These are phyloP conservation scores for Penicillium decumbens DNA, from an alignment of 2,329 filamentous ascomycete genomes.

Conservation along the genomic window DNA sequence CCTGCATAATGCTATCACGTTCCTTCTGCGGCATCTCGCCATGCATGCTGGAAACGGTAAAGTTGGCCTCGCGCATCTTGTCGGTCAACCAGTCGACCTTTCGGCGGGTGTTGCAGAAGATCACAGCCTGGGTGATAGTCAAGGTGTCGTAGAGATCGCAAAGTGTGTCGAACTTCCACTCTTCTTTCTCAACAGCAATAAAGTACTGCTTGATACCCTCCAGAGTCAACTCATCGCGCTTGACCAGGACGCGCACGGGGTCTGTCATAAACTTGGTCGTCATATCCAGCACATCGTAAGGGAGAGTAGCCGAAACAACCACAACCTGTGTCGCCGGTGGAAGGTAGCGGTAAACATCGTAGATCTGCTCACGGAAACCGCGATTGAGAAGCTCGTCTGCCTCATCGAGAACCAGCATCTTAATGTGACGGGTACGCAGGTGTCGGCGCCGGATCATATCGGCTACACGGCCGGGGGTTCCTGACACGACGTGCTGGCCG, in stretches of 20 bases:
- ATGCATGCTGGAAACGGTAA: constrained; percentile 99
- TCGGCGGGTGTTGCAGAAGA: constrained; percentile 99
- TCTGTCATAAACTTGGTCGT: constrained; percentile 99
- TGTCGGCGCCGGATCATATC: constrained; percentile 99
- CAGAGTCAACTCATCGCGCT: constrained; percentile 98
- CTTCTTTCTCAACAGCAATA: constrained; percentile 99
- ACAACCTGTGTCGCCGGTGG: constrained; percentile 98
- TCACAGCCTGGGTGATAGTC: constrained; percentile 98
- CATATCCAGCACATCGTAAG: constrained; percentile 97
- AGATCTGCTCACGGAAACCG: constrained; percentile 99
- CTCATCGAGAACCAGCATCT: constrained; percentile 99
- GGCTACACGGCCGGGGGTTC: constrained; percentile 95
- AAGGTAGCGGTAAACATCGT: constrained; percentile 99
- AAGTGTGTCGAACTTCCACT: constrained; percentile 99
- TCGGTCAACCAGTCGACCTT: constrained; percentile 99
- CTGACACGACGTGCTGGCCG: constrained; percentile 93
- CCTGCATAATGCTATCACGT: constrained; percentile 99
- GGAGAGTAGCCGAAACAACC: constrained; percentile 96
- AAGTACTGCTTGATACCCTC: constrained; percentile 99
- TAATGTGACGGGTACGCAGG: constrained; percentile 95
- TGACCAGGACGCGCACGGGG: constrained; percentile 96
- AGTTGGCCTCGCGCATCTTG: constrained; percentile 97
- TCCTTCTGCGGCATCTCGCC: constrained; percentile 98
- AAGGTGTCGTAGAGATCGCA: constrained; percentile 99
- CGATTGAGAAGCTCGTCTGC: constrained; percentile 97